These are phyloP conservation scores for Epichloe baconii DNA, from an alignment of 2,329 filamentous ascomycete species.

Conservation along the genomic window DNA sequence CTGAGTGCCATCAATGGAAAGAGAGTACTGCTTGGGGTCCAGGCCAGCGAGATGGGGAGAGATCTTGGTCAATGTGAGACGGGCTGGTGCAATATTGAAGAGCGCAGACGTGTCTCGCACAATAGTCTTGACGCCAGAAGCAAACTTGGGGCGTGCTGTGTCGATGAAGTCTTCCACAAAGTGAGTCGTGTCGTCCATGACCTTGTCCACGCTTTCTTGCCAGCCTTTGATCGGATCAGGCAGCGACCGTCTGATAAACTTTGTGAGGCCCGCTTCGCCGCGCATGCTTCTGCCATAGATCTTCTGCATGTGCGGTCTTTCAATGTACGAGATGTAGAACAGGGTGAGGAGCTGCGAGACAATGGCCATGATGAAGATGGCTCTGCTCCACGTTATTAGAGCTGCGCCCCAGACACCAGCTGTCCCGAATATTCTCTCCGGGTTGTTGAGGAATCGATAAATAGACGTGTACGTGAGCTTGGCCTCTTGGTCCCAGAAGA, in stretches of 20 bases:
- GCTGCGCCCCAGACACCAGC: conserved; percentile 94
- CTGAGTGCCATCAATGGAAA: conserved; percentile 58
- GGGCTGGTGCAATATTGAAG: conserved; percentile 80
- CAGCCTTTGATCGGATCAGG: conserved; percentile 72
- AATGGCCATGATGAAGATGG: conserved; percentile 77
- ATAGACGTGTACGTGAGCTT: conserved; percentile 95
- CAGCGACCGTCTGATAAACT: conserved; percentile 76
- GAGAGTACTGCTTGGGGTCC: conserved; percentile 66
- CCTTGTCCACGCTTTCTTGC: conserved; percentile 76
- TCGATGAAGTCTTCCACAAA: conserved; percentile 89
- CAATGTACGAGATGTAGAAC: conserved; percentile 81
- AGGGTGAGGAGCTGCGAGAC: conserved; percentile 76
- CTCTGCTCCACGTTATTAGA: conserved; percentile 78
- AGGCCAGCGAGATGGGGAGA: conserved; percentile 69
- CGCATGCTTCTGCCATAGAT: conserved; percentile 78
- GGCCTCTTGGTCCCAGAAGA: conserved; percentile 83
- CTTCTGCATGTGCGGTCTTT: conserved; percentile 97
- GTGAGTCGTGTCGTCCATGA: conserved; percentile 74
- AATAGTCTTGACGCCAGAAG: conserved; percentile 73
- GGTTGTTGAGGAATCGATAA: conserved; percentile 96
- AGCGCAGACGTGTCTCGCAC: conserved; percentile 77
- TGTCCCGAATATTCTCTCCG: conserved; percentile 83
- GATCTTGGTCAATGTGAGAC: conserved; percentile 69
- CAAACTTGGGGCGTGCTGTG: conserved; percentile 69
- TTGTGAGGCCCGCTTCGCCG: conserved; percentile 78